Percentiles rank a stretch among this genome's conserved stretches.
phyloP scores from a whole-genome alignment of 495 filamentous ascomycete genomes.

The Astrothelium subdiscretum region DNA sequence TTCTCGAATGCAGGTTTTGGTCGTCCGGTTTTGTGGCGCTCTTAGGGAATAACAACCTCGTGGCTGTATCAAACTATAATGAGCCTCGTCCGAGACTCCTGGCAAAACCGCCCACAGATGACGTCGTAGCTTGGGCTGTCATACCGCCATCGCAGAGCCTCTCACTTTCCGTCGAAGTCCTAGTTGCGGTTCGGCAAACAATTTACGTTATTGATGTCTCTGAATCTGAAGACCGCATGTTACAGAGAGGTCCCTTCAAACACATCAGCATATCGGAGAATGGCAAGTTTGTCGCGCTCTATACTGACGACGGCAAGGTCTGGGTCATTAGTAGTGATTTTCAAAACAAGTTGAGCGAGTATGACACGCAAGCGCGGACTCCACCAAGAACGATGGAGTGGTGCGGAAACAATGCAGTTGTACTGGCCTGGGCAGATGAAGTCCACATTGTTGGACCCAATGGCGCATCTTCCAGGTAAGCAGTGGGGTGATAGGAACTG shows the following conservation, averaged over 20 bases:
- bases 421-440: constrained; percentile 95
- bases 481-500: neutral
- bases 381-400: constrained; percentile 80
- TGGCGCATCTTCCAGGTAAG: constrained; percentile 57
- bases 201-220: constrained; percentile 76
- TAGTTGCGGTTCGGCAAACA: constrained; percentile 76
- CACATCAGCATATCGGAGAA: constrained; percentile 85
- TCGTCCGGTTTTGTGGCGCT: constrained; percentile 85
- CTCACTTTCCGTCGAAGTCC: constrained; percentile 89
- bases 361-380: constrained; percentile 78
- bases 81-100: constrained; percentile 82
- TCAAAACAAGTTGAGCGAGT: constrained; percentile 79
- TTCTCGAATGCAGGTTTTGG: constrained; percentile 83
- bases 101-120: constrained; percentile 62
- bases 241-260: constrained; percentile 85
- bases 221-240: constrained; percentile 79
- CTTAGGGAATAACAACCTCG: constrained; percentile 73
- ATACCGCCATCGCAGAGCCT: constrained; percentile 82
- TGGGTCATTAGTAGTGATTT: constrained; percentile 95
- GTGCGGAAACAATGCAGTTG: constrained; percentile 92
- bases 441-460: constrained; percentile 88
- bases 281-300: constrained; percentile 75
- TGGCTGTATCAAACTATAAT: constrained; percentile 77
- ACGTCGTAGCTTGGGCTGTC: constrained; percentile 79
- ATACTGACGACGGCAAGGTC: constrained; percentile 72